These are phyloP conservation scores for Chaetomium fimeti DNA, from an alignment of 495 filamentous ascomycete species.

Conservation along the genomic window DNA sequence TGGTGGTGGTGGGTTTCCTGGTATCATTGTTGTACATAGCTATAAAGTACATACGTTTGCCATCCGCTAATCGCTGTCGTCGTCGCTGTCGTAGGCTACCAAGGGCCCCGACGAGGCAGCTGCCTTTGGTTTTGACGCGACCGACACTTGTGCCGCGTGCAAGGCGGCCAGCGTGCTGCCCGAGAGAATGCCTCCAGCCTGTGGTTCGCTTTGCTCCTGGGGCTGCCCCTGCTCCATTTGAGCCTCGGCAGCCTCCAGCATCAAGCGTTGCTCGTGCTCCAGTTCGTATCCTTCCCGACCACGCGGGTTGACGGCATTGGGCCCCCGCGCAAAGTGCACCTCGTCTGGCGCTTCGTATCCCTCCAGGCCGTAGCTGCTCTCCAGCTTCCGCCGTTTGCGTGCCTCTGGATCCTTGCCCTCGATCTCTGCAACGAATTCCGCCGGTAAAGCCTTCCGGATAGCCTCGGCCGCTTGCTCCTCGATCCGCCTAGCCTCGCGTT, in stretches of 20 bases:
- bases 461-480: conserved; percentile 99
- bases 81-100: conserved; percentile 89
- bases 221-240: conserved; percentile 44
- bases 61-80: conserved; percentile 57
- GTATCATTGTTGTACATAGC: conserved; percentile 13
- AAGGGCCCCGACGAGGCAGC: conserved; percentile 61
- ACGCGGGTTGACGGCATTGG: conserved; percentile 57
- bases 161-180: conserved; percentile 74
- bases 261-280: conserved; percentile 48
- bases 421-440: conserved; percentile 87
- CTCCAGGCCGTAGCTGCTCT: conserved; percentile 81
- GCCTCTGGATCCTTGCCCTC: conserved; percentile 87
- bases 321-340: conserved; percentile 78
- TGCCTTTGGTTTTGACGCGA: conserved; percentile 50
- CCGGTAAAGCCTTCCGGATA: conserved; percentile 84
- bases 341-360: conserved; percentile 96
- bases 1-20: background rate
- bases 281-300: conserved; percentile 52
- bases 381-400: conserved; percentile 81
- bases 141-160: conserved; percentile 51
- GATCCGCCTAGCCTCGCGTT: conserved; percentile 80
- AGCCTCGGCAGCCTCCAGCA: conserved; percentile 45
- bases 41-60: background rate
- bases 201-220: conserved; percentile 37
- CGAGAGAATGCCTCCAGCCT: conserved; percentile 69